Evolutionary conservation across 192 early-diverging fungal genomes (phyloP).

Genomic region (Coemansia sp.): DNA sequence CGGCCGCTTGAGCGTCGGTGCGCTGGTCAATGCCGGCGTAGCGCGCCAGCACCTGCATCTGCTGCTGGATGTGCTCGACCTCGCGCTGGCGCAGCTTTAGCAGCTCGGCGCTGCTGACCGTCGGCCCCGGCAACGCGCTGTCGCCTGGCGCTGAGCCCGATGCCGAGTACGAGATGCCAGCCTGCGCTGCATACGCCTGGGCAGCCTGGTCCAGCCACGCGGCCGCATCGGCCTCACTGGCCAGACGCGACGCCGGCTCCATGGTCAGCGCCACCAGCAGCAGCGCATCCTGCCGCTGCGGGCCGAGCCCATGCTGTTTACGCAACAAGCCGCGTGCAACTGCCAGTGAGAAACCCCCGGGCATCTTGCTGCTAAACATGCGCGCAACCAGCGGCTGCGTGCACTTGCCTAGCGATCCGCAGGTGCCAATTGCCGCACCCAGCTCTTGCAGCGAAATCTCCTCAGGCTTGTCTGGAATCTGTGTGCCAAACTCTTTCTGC

Average conservation of each 20-base stretch:
- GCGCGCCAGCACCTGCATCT: conserved; percentile 79
- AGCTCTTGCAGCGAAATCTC: conserved; percentile 78
- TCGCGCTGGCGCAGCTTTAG: conserved; percentile 70
- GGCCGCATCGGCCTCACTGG: conserved; percentile 11
- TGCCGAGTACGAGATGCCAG: conserved; percentile 59
- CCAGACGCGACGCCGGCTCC: conserved; percentile 80
- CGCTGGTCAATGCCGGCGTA: conserved; percentile 77
- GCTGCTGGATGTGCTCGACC: conserved; percentile 67
- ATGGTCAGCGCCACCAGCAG: conserved; percentile 73
- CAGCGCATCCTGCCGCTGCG: conserved; percentile 70
- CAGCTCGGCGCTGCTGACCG: conserved; percentile 88
- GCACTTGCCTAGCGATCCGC: conserved; percentile 78
- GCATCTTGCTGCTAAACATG: conserved; percentile 86
- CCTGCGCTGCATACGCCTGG: conserved; percentile 72
- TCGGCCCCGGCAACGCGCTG: conserved; percentile 36
- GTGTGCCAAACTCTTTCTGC: conserved; percentile 84
- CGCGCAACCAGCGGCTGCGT: conserved; percentile 67
- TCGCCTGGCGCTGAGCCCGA: background rate
- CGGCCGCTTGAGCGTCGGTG: conserved; percentile 59
- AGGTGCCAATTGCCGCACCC: conserved; percentile 58
- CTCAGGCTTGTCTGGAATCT: conserved; percentile 86
- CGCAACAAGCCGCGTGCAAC: conserved; percentile 67
- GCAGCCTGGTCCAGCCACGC: conserved; percentile 63
- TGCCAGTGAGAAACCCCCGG: conserved; percentile 82
- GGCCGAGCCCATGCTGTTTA: conserved; percentile 71